These are phyloP conservation scores for Mycena polygramma DNA, from an alignment of 768 basidiomycete genomes.

Conservation along the genomic window DNA sequence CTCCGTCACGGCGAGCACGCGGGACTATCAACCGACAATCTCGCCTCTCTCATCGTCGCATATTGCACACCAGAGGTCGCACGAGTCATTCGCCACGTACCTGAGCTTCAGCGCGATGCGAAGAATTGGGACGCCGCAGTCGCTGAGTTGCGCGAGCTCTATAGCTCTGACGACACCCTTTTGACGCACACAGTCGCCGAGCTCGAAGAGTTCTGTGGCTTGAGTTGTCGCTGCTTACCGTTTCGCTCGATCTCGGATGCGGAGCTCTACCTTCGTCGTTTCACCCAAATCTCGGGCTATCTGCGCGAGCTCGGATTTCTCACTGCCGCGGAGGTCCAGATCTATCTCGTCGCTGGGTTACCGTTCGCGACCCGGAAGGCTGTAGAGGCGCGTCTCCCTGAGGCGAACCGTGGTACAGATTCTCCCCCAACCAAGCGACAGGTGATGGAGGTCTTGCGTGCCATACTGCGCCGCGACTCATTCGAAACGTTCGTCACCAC, in stretches of 20 bases:
- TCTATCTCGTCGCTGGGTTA: constrained; percentile 6
- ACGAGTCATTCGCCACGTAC: no score
- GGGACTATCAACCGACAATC: no score
- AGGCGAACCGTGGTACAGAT: constrained; percentile 4
- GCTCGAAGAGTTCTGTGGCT: no score
- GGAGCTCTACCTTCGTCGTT: constrained; percentile 1
- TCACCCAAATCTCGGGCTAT: constrained; percentile 3
- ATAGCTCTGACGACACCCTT: no score
- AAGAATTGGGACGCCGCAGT: no score
- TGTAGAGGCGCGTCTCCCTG: constrained; percentile 8
- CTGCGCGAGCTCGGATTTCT: constrained; percentile 6
- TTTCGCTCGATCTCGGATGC: background rate
- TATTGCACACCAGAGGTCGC: no score
- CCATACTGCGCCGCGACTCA: background rate
- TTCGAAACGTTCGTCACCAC: constrained; percentile 7
- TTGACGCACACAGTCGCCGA: no score
- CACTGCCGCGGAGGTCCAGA: background rate
- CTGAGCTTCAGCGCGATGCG: no score
- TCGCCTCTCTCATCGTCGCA: no score
- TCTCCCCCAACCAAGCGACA: background rate
- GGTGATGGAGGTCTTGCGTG: constrained; percentile 6
- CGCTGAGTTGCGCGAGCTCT: no score
- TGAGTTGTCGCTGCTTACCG: no score
- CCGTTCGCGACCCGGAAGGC: background rate
- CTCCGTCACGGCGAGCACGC: no score